Percentiles rank a stretch among this genome's conserved stretches.
Conservation (phyloP, 2,329 filamentous ascomycete genomes). For the Chaetomiaceae sp. region DNA sequence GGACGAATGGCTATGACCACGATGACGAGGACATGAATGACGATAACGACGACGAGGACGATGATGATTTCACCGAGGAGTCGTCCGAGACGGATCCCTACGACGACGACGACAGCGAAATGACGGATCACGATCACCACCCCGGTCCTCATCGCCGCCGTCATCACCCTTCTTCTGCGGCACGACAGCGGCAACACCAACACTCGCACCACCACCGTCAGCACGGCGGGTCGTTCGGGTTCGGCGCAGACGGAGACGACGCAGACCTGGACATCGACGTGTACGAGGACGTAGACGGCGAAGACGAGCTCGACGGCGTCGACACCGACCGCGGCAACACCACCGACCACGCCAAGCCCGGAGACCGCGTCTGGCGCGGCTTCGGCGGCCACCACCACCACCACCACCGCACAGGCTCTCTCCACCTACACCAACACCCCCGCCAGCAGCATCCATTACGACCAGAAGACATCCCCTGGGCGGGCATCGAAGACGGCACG, state of each 20-base stretch:
- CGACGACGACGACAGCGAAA: conserved; percentile 28
- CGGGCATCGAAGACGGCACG: conserved; percentile 47
- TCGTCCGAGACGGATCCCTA: conserved; percentile 23
- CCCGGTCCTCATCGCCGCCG: too few species aligned
- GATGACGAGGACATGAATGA: conserved; percentile 32
- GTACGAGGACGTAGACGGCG: conserved; percentile 28
- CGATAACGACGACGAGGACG: conserved; percentile 26
- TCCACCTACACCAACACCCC: neutral
- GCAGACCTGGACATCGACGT: conserved; percentile 28
- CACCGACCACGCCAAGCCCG: neutral
- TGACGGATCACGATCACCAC: conserved; percentile 26
- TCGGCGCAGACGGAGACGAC: conserved; percentile 22
- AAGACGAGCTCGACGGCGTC: conserved; percentile 28
- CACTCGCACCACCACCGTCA: neutral
- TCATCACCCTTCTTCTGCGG: too few species aligned
- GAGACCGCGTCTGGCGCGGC: conserved; percentile 4
- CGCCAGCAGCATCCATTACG: conserved; percentile 13
- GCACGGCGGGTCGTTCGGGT: conserved; percentile 11
- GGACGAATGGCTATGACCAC: conserved; percentile 30
- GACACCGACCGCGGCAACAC: conserved; percentile 27
- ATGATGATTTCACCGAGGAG: conserved; percentile 20
- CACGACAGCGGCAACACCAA: too few species aligned
- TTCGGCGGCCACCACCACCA: conserved; percentile 5
- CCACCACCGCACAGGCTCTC: neutral
- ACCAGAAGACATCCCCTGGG: conserved; percentile 54